Percentiles rank a stretch among this genome's conserved stretches.
Conservation (phyloP, 2,329 filamentous ascomycete genomes). For the Talaromyces sp. region DNA sequence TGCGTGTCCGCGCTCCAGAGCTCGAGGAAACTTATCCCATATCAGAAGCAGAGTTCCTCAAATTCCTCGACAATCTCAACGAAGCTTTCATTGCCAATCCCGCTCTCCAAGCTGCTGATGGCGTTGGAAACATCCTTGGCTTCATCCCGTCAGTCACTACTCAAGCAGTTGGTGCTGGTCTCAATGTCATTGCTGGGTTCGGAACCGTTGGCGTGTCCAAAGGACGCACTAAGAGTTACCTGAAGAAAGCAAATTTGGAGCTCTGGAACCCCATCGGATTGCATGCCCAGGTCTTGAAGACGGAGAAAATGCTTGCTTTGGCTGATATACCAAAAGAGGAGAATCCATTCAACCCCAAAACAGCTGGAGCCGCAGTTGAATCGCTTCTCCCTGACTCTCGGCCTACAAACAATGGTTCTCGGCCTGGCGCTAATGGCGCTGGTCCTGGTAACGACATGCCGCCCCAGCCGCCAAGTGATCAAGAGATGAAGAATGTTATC, state of each 20-base stretch:
- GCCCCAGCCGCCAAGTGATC: background rate
- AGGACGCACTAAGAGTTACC: slow-evolving; percentile 30
- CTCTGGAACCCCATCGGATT: slow-evolving; percentile 1
- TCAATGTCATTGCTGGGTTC: slow-evolving; percentile 13
- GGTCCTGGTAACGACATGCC: too few relatives aligned
- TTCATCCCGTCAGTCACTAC: slow-evolving; percentile 20
- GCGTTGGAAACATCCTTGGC: background rate
- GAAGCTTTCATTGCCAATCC: slow-evolving; percentile 9
- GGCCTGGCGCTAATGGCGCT: background rate
- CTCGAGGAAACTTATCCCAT: slow-evolving; percentile 9
- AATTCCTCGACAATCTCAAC: slow-evolving; percentile 9
- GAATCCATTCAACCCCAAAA: background rate
- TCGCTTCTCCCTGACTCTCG: background rate
- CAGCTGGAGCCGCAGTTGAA: background rate
- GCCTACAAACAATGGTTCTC: too few relatives aligned
- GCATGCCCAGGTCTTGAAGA: slow-evolving; percentile 7
- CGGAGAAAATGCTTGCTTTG: slow-evolving; percentile 4
- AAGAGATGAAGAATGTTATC: background rate
- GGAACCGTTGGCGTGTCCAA: slow-evolving; percentile 21
- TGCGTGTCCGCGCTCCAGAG: slow-evolving; percentile 12
- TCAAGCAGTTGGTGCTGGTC: slow-evolving; percentile 22
- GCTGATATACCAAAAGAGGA: background rate
- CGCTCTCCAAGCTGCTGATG: slow-evolving; percentile 5
- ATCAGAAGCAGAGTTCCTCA: background rate
- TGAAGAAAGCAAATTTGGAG: slow-evolving; percentile 18